phyloP scores from a whole-genome alignment of 352 stramenopile species.

The Globisporangium echinulatum region DNA sequence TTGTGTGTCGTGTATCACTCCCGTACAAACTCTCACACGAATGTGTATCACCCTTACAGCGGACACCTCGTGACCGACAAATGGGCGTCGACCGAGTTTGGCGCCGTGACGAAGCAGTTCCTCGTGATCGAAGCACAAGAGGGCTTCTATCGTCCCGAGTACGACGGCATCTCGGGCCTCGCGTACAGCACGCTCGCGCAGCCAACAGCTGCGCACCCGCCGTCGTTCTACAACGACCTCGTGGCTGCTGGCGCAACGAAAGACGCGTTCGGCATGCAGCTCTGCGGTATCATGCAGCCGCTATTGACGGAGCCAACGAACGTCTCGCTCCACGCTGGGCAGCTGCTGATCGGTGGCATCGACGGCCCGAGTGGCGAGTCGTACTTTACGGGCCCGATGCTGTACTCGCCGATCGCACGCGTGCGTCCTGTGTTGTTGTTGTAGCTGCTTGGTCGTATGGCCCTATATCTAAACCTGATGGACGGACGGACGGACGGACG shows the following conservation, averaged over 20 bases:
- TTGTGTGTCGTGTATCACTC: neutral
- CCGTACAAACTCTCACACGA: neutral
- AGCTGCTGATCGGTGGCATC: constrained; percentile 59
- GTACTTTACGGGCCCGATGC: constrained; percentile 61
- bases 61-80: constrained; percentile 67
- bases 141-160: constrained; percentile 66
- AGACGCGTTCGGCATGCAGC: constrained; percentile 68
- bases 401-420: constrained; percentile 71
- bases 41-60: constrained; percentile 13
- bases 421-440: constrained; percentile 18
- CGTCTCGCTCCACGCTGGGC: constrained; percentile 51
- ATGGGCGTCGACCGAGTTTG: constrained; percentile 52
- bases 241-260: constrained; percentile 27
- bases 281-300: constrained; percentile 77
- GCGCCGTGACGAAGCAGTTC: constrained; percentile 55
- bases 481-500: neutral
- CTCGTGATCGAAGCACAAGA: constrained; percentile 68
- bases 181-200: constrained; percentile 53
- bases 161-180: constrained; percentile 75
- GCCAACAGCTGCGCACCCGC: constrained; percentile 24
- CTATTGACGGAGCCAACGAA: constrained; percentile 32
- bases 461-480: neutral
- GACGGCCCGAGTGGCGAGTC: constrained; percentile 43
- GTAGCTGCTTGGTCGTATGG: neutral
- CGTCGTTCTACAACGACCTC: constrained; percentile 56